Evolutionary conservation across 176 grass and related monocot genomes (phyloP).

Genomic region (Bolboschoenus planiculmis): DNA sequence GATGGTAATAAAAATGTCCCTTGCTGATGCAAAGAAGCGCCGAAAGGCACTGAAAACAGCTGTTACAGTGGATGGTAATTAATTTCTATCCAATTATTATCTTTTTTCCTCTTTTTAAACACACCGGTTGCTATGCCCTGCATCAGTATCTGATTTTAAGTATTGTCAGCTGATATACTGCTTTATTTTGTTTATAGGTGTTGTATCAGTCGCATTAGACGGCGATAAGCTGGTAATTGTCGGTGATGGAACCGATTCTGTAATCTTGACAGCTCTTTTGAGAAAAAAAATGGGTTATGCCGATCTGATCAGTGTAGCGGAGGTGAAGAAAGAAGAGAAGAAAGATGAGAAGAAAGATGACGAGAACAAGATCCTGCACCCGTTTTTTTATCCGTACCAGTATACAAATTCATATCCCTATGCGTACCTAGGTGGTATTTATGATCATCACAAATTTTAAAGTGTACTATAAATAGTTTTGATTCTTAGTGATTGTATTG

Average conservation of each 20-base stretch:
- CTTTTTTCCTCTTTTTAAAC: too few relatives aligned
- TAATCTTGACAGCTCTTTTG: constrained; percentile 32
- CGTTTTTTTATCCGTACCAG: background rate
- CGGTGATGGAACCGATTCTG: constrained; percentile 45
- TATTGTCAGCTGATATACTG: too few relatives aligned
- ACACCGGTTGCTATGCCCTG: too few relatives aligned
- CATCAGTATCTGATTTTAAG: background rate
- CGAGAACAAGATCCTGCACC: background rate
- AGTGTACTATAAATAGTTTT: background rate
- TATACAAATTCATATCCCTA: background rate
- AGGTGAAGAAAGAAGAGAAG: constrained; percentile 1
- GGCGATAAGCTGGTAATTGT: constrained; percentile 43
- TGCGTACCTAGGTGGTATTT: background rate
- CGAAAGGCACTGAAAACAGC: constrained; percentile 59
- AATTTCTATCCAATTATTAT: background rate
- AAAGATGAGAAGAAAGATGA: too few relatives aligned
- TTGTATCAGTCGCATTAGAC: constrained; percentile 46
- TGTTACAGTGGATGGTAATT: constrained; percentile 44
- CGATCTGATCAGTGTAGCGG: constrained; percentile 44
- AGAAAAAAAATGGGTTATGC: constrained; percentile 44
- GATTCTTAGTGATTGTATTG: background rate
- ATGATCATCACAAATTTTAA: background rate
- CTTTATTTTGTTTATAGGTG: too few relatives aligned
- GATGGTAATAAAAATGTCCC: constrained; percentile 46
- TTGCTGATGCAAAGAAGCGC: constrained; percentile 43